These are phyloP conservation scores for Sequoia sempervirens DNA, from an alignment of 75 land plant genomes.

Conservation along the genomic window DNA sequence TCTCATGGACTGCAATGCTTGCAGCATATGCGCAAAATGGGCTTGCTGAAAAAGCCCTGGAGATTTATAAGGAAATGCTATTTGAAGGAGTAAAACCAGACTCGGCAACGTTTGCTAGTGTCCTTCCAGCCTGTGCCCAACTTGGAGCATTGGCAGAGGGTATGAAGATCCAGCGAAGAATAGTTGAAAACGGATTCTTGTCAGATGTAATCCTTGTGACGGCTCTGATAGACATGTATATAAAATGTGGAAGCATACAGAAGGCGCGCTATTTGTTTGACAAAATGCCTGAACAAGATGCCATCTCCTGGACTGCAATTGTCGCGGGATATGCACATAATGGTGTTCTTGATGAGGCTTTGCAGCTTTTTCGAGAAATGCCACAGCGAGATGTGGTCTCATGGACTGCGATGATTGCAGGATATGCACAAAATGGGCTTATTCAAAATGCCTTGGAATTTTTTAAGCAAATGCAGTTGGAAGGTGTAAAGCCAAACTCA, in stretches of 20 bases:
- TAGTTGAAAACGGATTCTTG: background rate
- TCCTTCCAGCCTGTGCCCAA: background rate
- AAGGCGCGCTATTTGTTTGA: background rate
- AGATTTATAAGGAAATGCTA: too few relatives aligned
- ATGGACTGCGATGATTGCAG: slow-evolving; percentile 32
- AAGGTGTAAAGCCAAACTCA: background rate
- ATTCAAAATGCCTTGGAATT: slow-evolving; percentile 29
- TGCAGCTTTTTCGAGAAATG: too few relatives aligned
- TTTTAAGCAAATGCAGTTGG: slow-evolving; percentile 31
- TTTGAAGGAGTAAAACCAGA: too few relatives aligned
- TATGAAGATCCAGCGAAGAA: background rate
- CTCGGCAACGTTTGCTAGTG: background rate
- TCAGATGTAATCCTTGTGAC: background rate
- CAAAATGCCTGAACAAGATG: background rate
- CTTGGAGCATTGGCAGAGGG: background rate
- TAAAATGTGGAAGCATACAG: background rate
- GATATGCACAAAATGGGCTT: slow-evolving; percentile 51
- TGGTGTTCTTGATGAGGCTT: too few relatives aligned
- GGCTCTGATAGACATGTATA: background rate
- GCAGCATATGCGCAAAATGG: too few relatives aligned
- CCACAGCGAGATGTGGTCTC: background rate
- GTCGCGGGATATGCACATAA: background rate
- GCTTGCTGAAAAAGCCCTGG: too few relatives aligned
- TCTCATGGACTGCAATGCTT: too few relatives aligned
- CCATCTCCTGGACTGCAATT: background rate